Conservation (phyloP, 2,329 filamentous ascomycete genomes). For the Aspergillus pseudonomiae region DNA sequence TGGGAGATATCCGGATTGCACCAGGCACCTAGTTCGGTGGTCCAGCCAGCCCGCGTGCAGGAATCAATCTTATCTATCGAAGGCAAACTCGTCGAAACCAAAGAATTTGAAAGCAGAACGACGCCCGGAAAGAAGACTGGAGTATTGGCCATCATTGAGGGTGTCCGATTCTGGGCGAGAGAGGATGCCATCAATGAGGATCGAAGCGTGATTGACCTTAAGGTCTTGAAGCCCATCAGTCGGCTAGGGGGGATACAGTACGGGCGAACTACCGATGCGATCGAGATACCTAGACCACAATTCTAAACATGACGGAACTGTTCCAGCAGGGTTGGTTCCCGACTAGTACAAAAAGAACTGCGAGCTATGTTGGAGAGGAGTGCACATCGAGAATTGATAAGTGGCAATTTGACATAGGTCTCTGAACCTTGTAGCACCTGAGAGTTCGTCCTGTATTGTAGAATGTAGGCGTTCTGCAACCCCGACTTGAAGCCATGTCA, state of each 20-base stretch:
- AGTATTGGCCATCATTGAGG: constrained; percentile 77
- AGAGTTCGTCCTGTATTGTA: background rate
- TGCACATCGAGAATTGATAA: background rate
- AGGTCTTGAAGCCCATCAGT: constrained; percentile 74
- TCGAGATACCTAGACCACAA: constrained; percentile 64
- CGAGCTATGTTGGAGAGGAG: background rate
- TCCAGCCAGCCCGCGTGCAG: constrained; percentile 71
- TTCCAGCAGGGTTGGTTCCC: background rate
- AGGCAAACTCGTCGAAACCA: constrained; percentile 70
- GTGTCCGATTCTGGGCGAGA: constrained; percentile 82
- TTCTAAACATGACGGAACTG: constrained; percentile 18
- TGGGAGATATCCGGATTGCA: constrained; percentile 79
- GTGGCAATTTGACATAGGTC: background rate
- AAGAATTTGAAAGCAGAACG: constrained; percentile 75
- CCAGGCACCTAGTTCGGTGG: constrained; percentile 65
- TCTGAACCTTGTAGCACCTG: background rate
- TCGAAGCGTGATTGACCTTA: constrained; percentile 71
- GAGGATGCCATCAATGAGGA: constrained; percentile 86
- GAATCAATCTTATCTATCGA: constrained; percentile 86
- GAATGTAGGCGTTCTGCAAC: background rate
- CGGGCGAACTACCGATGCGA: constrained; percentile 66
- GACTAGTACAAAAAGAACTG: background rate
- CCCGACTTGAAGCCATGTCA: background rate
- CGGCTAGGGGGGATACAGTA: constrained; percentile 88
- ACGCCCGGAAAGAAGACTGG: constrained; percentile 74